Conservation (phyloP, 164 flowering plant genomes). For the Hamamelis virginiana region DNA sequence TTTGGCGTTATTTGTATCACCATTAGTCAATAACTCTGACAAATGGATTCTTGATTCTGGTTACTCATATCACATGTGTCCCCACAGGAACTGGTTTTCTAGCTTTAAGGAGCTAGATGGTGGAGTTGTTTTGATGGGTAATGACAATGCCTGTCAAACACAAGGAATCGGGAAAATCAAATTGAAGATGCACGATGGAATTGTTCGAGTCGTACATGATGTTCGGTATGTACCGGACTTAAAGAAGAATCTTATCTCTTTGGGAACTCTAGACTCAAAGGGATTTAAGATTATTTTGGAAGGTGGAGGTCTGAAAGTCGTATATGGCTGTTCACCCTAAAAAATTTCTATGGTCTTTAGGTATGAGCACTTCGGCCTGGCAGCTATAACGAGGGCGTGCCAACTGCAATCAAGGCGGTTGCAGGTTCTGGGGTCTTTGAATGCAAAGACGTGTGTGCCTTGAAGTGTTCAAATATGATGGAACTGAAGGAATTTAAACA, state of each 20-base stretch:
- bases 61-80: slow-evolving; percentile 17
- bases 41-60: slow-evolving; percentile 17
- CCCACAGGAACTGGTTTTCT: slow-evolving; percentile 7
- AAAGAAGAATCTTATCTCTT: neutral
- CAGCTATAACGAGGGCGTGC: too few species aligned
- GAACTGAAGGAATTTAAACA: too few species aligned
- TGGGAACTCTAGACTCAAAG: neutral
- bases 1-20: neutral
- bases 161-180: slow-evolving; percentile 3
- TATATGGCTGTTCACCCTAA: neutral
- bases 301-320: neutral
- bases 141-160: slow-evolving; percentile 1
- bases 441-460: too few species aligned
- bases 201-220: neutral
- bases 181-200: slow-evolving; percentile 1
- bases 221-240: slow-evolving; percentile 11
- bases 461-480: too few species aligned
- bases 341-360: too few species aligned
- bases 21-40: neutral
- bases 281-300: neutral
- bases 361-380: too few species aligned
- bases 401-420: too few species aligned
- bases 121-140: slow-evolving; percentile 13
- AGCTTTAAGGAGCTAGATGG: slow-evolving; percentile 9
- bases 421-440: too few species aligned